A percentile compares a stretch with the other conserved stretches of the same genome.
These are phyloP conservation scores for Fusarium dimerum DNA, from an alignment of 2,329 filamentous ascomycete genomes.

Conservation along the genomic window DNA sequence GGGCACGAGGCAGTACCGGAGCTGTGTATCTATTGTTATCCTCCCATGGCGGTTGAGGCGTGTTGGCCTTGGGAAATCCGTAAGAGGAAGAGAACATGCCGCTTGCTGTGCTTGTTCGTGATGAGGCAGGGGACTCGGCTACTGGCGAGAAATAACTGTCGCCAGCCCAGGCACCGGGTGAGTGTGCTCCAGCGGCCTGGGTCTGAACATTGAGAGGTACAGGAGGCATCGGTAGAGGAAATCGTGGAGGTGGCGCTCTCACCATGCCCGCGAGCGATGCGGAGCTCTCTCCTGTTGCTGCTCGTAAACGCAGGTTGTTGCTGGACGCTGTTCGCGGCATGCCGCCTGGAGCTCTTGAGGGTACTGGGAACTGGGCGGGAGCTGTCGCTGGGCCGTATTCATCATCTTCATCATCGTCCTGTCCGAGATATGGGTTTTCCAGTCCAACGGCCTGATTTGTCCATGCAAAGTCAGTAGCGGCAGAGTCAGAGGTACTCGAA, in stretches of 20 bases:
- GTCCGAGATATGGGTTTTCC: conserved; percentile 78
- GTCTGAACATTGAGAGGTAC: conserved; percentile 70
- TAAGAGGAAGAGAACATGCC: conserved; percentile 66
- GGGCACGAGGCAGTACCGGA: conserved; percentile 78
- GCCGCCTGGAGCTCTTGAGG: conserved; percentile 23
- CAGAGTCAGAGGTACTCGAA: conserved; percentile 46
- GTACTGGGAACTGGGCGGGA: conserved; percentile 39
- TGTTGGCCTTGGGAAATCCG: conserved; percentile 71
- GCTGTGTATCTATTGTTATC: conserved; percentile 86
- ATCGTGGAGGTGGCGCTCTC: conserved; percentile 68
- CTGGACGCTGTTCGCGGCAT: conserved; percentile 59
- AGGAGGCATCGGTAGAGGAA: conserved; percentile 64
- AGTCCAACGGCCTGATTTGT: conserved; percentile 68
- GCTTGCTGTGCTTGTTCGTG: conserved; percentile 73
- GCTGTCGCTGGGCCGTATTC: conserved; percentile 44
- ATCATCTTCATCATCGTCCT: conserved; percentile 61
- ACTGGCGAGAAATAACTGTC: conserved; percentile 95
- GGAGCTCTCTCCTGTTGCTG: conserved; percentile 71
- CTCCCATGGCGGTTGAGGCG: conserved; percentile 68
- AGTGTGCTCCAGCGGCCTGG: conserved; percentile 47
- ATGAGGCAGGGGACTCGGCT: conserved; percentile 75
- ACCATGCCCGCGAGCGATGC: conserved; percentile 58
- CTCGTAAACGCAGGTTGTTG: conserved; percentile 73
- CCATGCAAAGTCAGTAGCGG: conserved; percentile 77
- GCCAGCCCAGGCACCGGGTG: conserved; percentile 62